These are phyloP conservation scores for Calonectria ilicicola DNA, from an alignment of 2,329 filamentous ascomycete species.

Conservation along the genomic window DNA sequence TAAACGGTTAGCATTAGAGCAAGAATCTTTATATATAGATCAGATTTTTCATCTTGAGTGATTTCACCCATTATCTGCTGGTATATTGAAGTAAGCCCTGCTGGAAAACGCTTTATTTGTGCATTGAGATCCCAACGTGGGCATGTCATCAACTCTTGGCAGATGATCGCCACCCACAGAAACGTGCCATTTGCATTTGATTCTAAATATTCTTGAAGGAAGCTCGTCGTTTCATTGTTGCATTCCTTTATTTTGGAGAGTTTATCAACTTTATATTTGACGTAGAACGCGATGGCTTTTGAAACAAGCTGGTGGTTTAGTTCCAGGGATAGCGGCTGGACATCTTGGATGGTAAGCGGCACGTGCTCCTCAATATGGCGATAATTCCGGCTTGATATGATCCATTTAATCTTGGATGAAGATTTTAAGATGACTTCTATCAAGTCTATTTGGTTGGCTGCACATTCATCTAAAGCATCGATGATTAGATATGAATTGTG, in stretches of 20 bases:
- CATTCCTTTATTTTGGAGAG: not conserved
- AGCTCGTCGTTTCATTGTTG: not conserved
- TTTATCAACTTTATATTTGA: not conserved
- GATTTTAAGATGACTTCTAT: constrained; percentile 39
- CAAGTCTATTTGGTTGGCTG: constrained; percentile 49
- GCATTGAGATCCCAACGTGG: not conserved
- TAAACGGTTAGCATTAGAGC: not conserved
- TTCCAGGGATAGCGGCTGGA: not conserved
- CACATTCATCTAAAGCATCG: constrained; percentile 63
- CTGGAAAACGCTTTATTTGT: not conserved
- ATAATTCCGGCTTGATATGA: not conserved
- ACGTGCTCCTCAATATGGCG: not conserved
- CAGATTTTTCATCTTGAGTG: too few species aligned
- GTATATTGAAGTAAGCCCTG: not conserved
- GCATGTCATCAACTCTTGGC: not conserved
- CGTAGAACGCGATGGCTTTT: not conserved
- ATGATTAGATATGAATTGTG: constrained; percentile 52
- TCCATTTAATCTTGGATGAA: constrained; percentile 50
- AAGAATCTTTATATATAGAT: not conserved
- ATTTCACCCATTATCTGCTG: not conserved
- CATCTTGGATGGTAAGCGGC: too few species aligned
- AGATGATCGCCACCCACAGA: not conserved
- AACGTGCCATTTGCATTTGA: not conserved
- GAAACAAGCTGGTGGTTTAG: not conserved
- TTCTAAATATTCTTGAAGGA: not conserved